Base-by-base conservation (phyloP, 1,139 yeast species). In the Debaryomyces robertsiae region DNA sequence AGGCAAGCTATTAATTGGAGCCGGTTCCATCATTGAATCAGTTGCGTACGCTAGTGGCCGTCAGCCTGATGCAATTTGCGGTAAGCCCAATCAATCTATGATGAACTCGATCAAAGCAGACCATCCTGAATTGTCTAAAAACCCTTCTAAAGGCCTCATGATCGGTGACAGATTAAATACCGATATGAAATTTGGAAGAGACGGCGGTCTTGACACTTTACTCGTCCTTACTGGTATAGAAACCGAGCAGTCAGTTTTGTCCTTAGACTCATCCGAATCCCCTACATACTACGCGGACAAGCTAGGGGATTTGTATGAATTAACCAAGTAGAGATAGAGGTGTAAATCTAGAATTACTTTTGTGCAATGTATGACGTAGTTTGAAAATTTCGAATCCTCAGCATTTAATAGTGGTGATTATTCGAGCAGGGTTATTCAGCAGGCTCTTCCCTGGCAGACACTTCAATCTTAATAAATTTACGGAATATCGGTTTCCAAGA, bases 111-210 rank as follows among this genome's bases (percentile, higher is more conserved):
- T 93, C 58, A 80, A 84, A 47, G 86, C 88, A 6, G 83, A 82
- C 38, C 77, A 81, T 54, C 69, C 67, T 0, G 64, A 58, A 1
- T 57, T 73, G 39, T 59, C 64, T 16, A 67, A 79, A 29, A 79
- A 81, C 45, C 84, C 88, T 30, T 55, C 68, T 10, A 74, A 79
- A 43, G 85, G 96, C 6, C 76, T 93, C 50, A 93, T 93, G 98
- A 80, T 93, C 47, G 99, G 99, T 22, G 99, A 93, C 61, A 76
- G 98, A 47, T 73, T 93, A 46, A 91, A 93, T 60, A 93, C 99
- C 1, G 99, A 93, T 55, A 93, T 93, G 82, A 79, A 77, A 55
- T 93, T 93, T 63, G 98, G 98, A 31, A 73, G 79, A 43, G 83
- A 82, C 45, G 96, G 96, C 37, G 94, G 94, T 0, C 73, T 94